Conservation (phyloP, 2,329 filamentous ascomycete genomes). For the Keithomyces neogunnii region DNA sequence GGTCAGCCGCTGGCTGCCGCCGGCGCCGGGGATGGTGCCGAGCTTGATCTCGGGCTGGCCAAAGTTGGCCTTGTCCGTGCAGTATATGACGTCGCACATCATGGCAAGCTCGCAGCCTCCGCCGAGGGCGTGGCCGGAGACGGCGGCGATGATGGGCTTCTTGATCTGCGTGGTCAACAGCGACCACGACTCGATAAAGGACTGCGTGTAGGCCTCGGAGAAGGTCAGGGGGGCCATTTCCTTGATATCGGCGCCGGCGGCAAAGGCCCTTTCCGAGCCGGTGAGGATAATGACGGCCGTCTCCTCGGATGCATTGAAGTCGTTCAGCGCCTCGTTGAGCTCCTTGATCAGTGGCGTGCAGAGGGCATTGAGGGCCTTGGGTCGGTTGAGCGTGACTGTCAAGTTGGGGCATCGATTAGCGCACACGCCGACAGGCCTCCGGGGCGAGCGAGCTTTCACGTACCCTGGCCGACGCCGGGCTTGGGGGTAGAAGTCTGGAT, state of each 20-base stretch:
- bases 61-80: conserved; percentile 76
- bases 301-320: conserved; percentile 60
- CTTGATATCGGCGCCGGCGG: conserved; percentile 96
- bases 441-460: conserved; percentile 11
- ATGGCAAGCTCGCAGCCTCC: conserved; percentile 95
- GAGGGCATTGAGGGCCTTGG: conserved; percentile 91
- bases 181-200: conserved; percentile 96
- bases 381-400: conserved; percentile 83
- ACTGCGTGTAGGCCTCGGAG: conserved; percentile 72
- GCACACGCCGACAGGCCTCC: not conserved
- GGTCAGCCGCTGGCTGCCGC: conserved; percentile 83
- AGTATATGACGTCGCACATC: conserved; percentile 96
- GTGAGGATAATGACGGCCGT: conserved; percentile 78
- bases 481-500: conserved; percentile 75
- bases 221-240: conserved; percentile 96
- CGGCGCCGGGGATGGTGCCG: conserved; percentile 84
- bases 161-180: conserved; percentile 74
- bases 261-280: conserved; percentile 83
- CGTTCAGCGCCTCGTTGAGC: conserved; percentile 68
- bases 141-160: conserved; percentile 89
- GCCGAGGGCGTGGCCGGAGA: conserved; percentile 89
- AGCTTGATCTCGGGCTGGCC: conserved; percentile 97
- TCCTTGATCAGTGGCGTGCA: conserved; percentile 85
- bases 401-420: conserved; percentile 7
- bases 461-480: conserved; percentile 86